Percentiles rank a stretch among this genome's conserved stretches.
Conservation (phyloP, 805 yeast genomes). For the Pichia occidentalis region DNA sequence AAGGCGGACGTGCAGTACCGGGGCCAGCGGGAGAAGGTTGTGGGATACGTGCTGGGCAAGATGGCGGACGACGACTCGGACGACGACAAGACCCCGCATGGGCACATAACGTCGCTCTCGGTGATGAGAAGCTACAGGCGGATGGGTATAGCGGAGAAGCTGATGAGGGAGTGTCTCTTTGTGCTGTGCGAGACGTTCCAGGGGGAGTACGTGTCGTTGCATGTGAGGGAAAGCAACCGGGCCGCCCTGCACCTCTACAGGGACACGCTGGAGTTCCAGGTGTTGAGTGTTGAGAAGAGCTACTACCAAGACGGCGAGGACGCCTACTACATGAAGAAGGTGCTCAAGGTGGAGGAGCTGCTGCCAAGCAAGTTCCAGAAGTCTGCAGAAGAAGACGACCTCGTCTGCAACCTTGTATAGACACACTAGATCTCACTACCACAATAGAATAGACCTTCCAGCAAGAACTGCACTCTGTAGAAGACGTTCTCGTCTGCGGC, state of each 20-base stretch:
- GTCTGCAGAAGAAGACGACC: constrained; percentile 48
- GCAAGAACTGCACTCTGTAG: too few species aligned
- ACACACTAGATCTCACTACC: too few species aligned
- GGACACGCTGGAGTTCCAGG: constrained; percentile 79
- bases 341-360: constrained; percentile 52
- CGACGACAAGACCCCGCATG: constrained; percentile 67
- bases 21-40: constrained; percentile 66
- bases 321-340: constrained; percentile 90
- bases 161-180: constrained; percentile 74
- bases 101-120: constrained; percentile 88
- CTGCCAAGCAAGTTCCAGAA: constrained; percentile 51
- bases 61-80: constrained; percentile 80
- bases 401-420: constrained; percentile 39
- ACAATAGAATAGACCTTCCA: too few species aligned
- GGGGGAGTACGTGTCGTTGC: constrained; percentile 81
- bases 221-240: constrained; percentile 86
- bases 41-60: constrained; percentile 94
- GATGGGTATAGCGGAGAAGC: constrained; percentile 88
- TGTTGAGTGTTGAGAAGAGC: constrained; percentile 71
- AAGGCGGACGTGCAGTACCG: constrained; percentile 44
- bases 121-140: constrained; percentile 95
- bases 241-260: constrained; percentile 91
- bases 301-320: constrained; percentile 97
- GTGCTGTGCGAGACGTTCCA: constrained; percentile 75
- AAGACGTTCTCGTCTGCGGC: too few species aligned